Evolutionary conservation across 2,329 filamentous ascomycete species (phyloP), one percentile per base, ranked within the genome.

Genomic region (Fusarium sulawesiense): DNA sequence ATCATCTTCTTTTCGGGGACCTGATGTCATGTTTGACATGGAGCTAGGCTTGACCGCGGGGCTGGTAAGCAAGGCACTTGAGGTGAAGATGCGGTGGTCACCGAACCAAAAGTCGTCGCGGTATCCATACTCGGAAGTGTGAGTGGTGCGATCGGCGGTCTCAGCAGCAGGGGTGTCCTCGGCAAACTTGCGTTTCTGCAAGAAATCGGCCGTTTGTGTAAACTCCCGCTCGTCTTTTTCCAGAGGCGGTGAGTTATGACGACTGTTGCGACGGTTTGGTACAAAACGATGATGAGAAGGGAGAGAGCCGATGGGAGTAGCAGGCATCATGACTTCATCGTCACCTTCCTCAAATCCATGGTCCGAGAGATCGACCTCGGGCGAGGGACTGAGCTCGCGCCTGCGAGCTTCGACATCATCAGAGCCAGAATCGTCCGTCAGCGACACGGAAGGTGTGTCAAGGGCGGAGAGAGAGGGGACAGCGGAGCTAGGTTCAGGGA

Each of bases 161-260:
- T 81, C 79, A 46, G 75, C 60, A 44, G 71, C 66, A 18, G 76
- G 68, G 12, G 66, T 56, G 42, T 83, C 83, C 29, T 85, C 84
- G 46, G 79, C 84, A 23, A 89, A 82, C 75, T 90, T 91, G 66
- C 87, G 83, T 78, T 88, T 89, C 75, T 89, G 93, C 74, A 98
- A 88, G 50, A 91, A 93, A 72, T 93, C 93, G 18, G 96, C 96
- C 2, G 94, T 98, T 81, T 97, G 93, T 9, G 95, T 98, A 77
- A 99, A 99, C 80, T 98, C 96, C 77, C 92, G 93, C 84, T 98
- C 95, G 74, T 98, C 95, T 75, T 92, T 93, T 82, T 98, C 95
- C 40, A 98, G 85, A 18, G 94, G 93, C 54, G 95, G 94, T 69
- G 93, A 96, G 25, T 92, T 89, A n/a, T 91, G 92, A 64, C 92